Evolutionary conservation across 306 rosid genomes (phyloP), one percentile per base, ranked within the genome.

Genomic region (Begonia loranthoides): DNA sequence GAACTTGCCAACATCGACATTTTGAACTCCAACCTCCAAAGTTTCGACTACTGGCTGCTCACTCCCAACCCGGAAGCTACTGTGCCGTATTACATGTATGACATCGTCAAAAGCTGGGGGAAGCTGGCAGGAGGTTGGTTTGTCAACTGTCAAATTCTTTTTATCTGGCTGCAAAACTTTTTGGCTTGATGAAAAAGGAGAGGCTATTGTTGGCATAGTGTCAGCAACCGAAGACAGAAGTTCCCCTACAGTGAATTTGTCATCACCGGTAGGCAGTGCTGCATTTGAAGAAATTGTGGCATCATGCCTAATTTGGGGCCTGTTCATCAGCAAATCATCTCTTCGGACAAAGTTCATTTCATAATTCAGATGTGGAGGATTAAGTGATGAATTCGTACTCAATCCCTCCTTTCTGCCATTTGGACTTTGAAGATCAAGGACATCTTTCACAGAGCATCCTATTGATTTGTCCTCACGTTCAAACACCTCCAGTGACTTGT

Each of bases 61-160:
- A 41, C 80, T 79, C 45, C 87, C 99, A 45, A 92, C 87, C 1
- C 99, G 94, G 60, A 76, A 92, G 78, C 99, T 92, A 66, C 99
- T 92, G 49, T 86, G 99, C 58, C 99, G 81, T 56, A 92, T 86
- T 15, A 92, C 99, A 70, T 92, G 96, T 72, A 92, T 92, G 43
- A 92, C 66, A 28, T 86, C 99, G 49, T 86, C 99, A 76, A 92
- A 86, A 44, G 83, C 95, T 11, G 96, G 73, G 58, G 94, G 81
- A 61, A 90, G 84, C 63, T 80, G 89, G 33, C 79, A 68, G 16
- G 76, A 60, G 41, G 70, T 68, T 24, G 73, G 65, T 64, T 73
- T 82, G 64, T 90, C 95, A 44, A 52, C 51, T 47, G 73, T 51
- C 61, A 64, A 50, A 68, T 57, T 85, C 57, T 66, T 80, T 54